Evolutionary conservation across 371 early-diverging fungal genomes (phyloP), one percentile per base, ranked within the genome.

Genomic region (Apophysomyces elegans): DNA sequence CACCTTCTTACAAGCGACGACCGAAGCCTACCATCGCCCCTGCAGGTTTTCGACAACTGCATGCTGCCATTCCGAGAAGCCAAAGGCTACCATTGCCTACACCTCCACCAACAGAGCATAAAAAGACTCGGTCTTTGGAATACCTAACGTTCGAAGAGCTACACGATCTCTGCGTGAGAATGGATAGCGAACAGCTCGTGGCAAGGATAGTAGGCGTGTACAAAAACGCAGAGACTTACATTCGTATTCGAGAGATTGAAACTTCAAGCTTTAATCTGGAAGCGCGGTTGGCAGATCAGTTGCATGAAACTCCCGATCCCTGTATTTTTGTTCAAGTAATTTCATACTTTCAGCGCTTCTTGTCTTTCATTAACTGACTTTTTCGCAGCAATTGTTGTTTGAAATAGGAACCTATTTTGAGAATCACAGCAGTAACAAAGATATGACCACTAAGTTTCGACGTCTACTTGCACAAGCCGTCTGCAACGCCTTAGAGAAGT

Each of bases 181-280:
- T 68, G 68, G 64, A 79, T 38, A 64, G 70, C n/a, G 18, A 39
- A 12, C 38, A 37, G 7, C 61, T 79, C 1, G 59, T 75, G 3
- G 35, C 21, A n/a, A 59, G 71, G 14, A 61, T 79, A 7, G 62
- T 76, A 13, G 41, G 63, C 44, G 74, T 74, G 1, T 79, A 79
- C 35, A 79, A 72, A 43, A 79, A 63, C 43, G 44, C 61, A 32
- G 76, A 79, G 45, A 69, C 76, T 1, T 79, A 64, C 46, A 18
- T 66, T 37, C 59, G 66, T 18, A 79, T 79, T 32, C 67, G 74
- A 47, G 76, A 79, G 13, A 76, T 76, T 37, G 80, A 79, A 63
- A 74, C 76, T 44, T 14, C 59, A 0, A 54, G 45, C 18, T 58
- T 73, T 5, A 61, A 62, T 7, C 63, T 77, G 38, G 72, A 77